A percentile compares a stretch with the other conserved stretches of the same genome.
Conservation (phyloP, 2,329 filamentous ascomycete species). For the Paracorniculantispora psalliotae region DNA sequence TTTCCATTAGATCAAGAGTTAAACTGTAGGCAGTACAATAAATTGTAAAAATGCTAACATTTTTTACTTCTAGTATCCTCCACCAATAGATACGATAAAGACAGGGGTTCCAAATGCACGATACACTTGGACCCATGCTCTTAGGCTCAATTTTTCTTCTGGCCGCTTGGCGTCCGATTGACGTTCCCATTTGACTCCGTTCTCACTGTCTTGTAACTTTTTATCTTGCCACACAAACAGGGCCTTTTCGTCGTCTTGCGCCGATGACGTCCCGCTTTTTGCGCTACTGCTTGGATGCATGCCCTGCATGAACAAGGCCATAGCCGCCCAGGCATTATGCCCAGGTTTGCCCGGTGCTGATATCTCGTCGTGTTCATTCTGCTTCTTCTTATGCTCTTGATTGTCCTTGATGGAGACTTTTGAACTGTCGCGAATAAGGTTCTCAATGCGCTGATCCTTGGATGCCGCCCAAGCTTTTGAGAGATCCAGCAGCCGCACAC, state of each 20-base stretch:
- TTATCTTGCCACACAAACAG: background rate
- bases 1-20: too few species aligned
- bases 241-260: background rate
- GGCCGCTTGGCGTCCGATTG: background rate
- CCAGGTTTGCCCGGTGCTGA: background rate
- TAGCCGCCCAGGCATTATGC: background rate
- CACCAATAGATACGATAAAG: background rate
- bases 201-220: background rate
- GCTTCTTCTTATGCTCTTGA: background rate
- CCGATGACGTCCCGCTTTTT: background rate
- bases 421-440: background rate
- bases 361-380: background rate
- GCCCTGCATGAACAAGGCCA: background rate
- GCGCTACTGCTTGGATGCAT: background rate
- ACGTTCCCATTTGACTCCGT: background rate
- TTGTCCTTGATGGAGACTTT: background rate
- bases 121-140: background rate
- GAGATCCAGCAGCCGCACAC: background rate
- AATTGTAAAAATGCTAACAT: too few species aligned
- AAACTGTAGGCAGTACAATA: too few species aligned
- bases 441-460: background rate
- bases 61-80: background rate
- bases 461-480: background rate
- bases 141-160: background rate
- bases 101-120: background rate